Conservation (phyloP, 73 alveolate genomes). For the Tetrahymena elliotti region DNA sequence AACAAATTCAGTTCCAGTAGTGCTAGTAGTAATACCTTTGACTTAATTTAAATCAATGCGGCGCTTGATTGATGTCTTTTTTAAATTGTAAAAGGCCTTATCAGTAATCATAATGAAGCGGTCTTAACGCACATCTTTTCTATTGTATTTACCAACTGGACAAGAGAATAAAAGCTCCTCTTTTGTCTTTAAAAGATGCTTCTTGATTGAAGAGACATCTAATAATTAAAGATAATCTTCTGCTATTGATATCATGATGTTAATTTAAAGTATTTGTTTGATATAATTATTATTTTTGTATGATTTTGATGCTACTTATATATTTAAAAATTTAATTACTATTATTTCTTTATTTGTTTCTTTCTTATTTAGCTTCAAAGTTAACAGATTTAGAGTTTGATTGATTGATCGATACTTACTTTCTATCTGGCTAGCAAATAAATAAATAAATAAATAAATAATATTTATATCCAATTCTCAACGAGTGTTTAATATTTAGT, state of each 20-base stretch:
- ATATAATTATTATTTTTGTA: neutral
- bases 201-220: neutral
- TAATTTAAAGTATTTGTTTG: neutral
- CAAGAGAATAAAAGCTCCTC: neutral
- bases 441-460: too few relatives aligned
- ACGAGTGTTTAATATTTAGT: too few relatives aligned
- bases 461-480: too few relatives aligned
- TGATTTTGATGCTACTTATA: neutral
- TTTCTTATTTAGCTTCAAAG: too few relatives aligned
- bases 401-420: neutral
- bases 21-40: constrained; percentile 3
- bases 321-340: neutral
- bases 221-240: neutral
- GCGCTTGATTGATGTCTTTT: constrained; percentile 8
- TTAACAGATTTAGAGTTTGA: neutral
- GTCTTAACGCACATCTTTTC: neutral
- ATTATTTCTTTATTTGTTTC: neutral
- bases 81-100: neutral
- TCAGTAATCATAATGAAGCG: neutral
- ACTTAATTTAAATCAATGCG: constrained; percentile 1
- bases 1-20: constrained; percentile 32
- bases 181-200: neutral
- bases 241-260: neutral
- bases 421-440: too few relatives aligned
- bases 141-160: neutral